Conservation (phyloP, 139 green algal species). For the Chlamydomonas applanata region DNA sequence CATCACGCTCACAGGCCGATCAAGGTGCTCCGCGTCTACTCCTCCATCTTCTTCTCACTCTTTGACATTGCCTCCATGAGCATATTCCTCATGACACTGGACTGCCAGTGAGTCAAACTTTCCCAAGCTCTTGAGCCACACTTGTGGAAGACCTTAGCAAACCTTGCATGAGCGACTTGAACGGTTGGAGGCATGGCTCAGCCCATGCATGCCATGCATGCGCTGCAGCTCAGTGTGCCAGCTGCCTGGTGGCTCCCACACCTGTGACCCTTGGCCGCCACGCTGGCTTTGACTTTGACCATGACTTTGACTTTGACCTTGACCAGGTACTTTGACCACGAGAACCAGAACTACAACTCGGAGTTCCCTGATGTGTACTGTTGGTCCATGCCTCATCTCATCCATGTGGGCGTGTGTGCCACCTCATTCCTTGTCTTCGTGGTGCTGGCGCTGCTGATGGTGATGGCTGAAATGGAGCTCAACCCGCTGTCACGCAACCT, state of each 20-base stretch:
- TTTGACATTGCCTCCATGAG: constrained; percentile 34
- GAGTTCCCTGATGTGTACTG: constrained; percentile 9
- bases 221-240: too few relatives aligned
- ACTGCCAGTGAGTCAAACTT: constrained; percentile 10
- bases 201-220: neutral
- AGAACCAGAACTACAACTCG: too few relatives aligned
- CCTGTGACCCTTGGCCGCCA: too few relatives aligned
- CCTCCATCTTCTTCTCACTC: constrained; percentile 24
- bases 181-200: neutral
- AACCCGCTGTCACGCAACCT: constrained; percentile 10
- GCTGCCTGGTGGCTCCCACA: too few relatives aligned
- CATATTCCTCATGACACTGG: constrained; percentile 23
- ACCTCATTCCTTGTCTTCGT: constrained; percentile 3
- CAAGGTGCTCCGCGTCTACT: constrained; percentile 14
- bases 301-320: too few relatives aligned
- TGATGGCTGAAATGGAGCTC: constrained; percentile 23
- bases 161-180: neutral
- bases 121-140: too few relatives aligned
- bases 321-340: too few relatives aligned
- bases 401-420: constrained; percentile 9
- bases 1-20: neutral
- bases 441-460: constrained; percentile 1
- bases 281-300: neutral
- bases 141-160: neutral
- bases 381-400: constrained; percentile 25